Evolutionary conservation across 371 early-diverging fungal genomes (phyloP), one percentile per base, ranked within the genome.

Genomic region (Dichotomocladium elegans): DNA sequence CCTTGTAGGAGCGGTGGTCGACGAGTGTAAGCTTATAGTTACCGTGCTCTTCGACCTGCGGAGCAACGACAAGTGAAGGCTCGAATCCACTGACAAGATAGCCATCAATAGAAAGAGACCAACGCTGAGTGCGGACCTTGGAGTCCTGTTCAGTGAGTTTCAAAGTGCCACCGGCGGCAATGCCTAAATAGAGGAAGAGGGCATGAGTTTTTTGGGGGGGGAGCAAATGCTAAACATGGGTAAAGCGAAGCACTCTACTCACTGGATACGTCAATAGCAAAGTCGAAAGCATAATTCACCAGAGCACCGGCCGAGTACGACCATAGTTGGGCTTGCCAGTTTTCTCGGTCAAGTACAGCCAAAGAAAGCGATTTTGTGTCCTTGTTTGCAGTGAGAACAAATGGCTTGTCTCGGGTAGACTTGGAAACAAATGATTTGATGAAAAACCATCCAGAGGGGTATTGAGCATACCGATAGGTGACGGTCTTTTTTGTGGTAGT

Each of bases 241-340:
- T 37, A 9, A 2, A 35, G 37, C 1, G 0, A 17, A 37, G 14
- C 21, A 15, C 1, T 37, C n/a, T 2, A 37, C 37, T 37, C 21
- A 37, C 37, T 37, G 37, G 37, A 37, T 14, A 70, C 62, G 46
- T 67, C 61, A 41, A 81, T 59, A 0, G 65, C 72, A 40, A 74
- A 61, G 26, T 74, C 70, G 46, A 72, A 74, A 29, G 64, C 67
- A 55, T 76, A 79, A 55, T 78, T 81, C 33, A 77, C 64, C 35
- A 81, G 50, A 55, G 63, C 67, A 9, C 82, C 82, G 37, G 71
- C 59, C 31, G 66, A 51, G 53, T 66, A 76, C 4, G 73, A 53
- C 82, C 82, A 81, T 10, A 81, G 72, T 51, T 81, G 82, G 4
- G 41, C 8, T 34, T 64, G 68, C 76, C 76, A 75, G 14, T 67